Percentiles rank a stretch among this genome's conserved stretches.
Evolutionary conservation across 495 filamentous ascomycete species (phyloP).

Genomic region (Aspergillus incahuasiensis): DNA sequence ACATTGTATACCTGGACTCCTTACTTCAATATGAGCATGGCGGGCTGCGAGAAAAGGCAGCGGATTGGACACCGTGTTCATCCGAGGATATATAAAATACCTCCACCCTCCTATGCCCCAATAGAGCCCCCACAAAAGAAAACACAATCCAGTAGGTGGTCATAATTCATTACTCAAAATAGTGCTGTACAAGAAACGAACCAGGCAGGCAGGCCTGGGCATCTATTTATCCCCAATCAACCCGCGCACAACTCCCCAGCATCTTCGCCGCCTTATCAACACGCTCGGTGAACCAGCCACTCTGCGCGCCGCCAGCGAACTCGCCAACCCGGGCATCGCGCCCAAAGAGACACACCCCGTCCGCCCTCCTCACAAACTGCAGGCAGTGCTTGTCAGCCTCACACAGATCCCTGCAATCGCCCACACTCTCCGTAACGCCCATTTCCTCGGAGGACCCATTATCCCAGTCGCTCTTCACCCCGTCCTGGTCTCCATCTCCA

Average conservation of each 20-base stretch:
- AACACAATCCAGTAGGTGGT: no score
- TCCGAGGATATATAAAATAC: no score
- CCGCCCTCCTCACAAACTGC: slow-evolving; percentile 31
- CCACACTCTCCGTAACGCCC: slow-evolving; percentile 14
- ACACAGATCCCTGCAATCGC: slow-evolving; percentile 35
- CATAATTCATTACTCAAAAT: not conserved
- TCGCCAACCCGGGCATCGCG: slow-evolving; percentile 16
- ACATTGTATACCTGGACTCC: no score
- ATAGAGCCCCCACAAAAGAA: no score
- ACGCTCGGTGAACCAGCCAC: slow-evolving; percentile 30
- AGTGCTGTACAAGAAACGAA: not conserved
- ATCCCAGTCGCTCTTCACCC: slow-evolving; percentile 21
- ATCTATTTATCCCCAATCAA: not conserved
- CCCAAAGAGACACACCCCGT: slow-evolving; percentile 28
- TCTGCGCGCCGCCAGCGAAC: slow-evolving; percentile 11
- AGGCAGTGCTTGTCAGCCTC: slow-evolving; percentile 30
- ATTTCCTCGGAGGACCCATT: slow-evolving; percentile 18
- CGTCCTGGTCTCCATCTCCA: slow-evolving; percentile 10
- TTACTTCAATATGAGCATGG: no score
- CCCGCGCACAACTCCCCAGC: slow-evolving; percentile 15
- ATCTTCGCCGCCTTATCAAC: slow-evolving; percentile 20
- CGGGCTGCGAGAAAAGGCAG: no score
- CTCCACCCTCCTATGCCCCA: no score
- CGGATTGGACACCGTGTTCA: no score
- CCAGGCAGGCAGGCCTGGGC: not conserved